Percentiles rank a stretch among this genome's conserved stretches.
These are phyloP conservation scores for Geopyxis carbonaria DNA, from an alignment of 495 filamentous ascomycete species.

Conservation along the genomic window DNA sequence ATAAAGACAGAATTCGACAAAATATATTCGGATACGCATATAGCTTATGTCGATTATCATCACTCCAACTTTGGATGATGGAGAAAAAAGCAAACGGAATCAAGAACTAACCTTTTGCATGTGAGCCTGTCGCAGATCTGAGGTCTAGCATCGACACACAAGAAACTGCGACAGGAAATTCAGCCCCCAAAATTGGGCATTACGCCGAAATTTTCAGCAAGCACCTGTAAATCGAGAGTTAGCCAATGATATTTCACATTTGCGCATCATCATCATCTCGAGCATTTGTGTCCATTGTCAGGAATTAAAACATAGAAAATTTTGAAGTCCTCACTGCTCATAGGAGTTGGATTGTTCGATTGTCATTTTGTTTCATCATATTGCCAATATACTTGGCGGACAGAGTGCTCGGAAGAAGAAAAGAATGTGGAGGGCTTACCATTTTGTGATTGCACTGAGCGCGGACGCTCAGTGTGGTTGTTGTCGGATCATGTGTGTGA, in stretches of 20 bases:
- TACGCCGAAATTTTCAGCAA: too few species aligned
- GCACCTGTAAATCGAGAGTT: neutral
- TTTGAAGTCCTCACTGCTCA: conserved; percentile 20
- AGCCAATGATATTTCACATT: neutral
- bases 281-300: neutral
- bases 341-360: conserved; percentile 29
- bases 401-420: too few species aligned
- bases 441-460: too few species aligned
- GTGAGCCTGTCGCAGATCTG: neutral
- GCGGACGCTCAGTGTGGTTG: too few species aligned
- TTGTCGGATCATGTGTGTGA: too few species aligned
- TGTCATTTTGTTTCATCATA: too few species aligned
- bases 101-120: conserved; percentile 12
- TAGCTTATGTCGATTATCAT: conserved; percentile 25
- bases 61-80: conserved; percentile 12
- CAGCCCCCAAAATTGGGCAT: too few species aligned
- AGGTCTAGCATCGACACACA: neutral
- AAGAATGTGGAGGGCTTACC: too few species aligned
- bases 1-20: conserved; percentile 23
- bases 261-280: neutral
- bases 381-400: too few species aligned
- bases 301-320: conserved; percentile 4
- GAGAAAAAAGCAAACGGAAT: neutral
- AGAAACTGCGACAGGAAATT: neutral
- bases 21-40: conserved; percentile 25